Evolutionary conservation across 1,284 basidiomycete genomes (phyloP).

Genomic region (Tranzscheliella williamsii): DNA sequence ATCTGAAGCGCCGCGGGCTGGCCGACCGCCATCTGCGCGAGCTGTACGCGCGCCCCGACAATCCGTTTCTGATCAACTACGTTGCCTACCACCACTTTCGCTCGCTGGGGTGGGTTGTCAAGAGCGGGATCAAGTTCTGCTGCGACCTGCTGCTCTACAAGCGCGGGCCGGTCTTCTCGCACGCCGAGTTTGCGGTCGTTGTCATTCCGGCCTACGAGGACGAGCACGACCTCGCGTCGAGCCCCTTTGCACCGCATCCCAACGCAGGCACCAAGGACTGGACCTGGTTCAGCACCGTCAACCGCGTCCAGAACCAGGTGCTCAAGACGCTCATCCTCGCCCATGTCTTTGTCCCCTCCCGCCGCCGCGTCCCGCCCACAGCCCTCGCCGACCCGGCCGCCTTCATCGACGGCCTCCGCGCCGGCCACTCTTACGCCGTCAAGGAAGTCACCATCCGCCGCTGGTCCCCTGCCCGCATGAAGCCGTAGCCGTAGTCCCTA

Average conservation of each 20-base stretch:
- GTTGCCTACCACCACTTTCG: conserved; percentile 92
- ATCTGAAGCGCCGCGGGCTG: conserved; percentile 14
- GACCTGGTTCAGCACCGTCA: conserved; percentile 96
- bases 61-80: conserved; percentile 89
- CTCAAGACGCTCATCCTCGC: conserved; percentile 69
- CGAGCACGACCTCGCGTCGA: conserved; percentile 68
- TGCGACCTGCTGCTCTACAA: conserved; percentile 94
- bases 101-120: conserved; percentile 96
- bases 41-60: conserved; percentile 67
- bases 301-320: conserved; percentile 94
- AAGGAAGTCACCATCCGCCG: conserved; percentile 82
- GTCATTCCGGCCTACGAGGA: conserved; percentile 88
- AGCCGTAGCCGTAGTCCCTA: conserved; percentile 67
- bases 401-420: conserved; percentile 67
- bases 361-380: conserved; percentile 19
- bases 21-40: conserved; percentile 17
- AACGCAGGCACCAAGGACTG: conserved; percentile 69
- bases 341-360: conserved; percentile 50
- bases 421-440: conserved; percentile 69
- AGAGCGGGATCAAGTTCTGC: conserved; percentile 95
- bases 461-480: conserved; percentile 88
- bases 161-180: conserved; percentile 88
- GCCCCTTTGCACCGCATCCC: conserved; percentile 46
- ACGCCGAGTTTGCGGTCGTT: conserved; percentile 93
- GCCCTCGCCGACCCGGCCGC: conserved; percentile 58